A percentile compares a stretch with the other conserved stretches of the same genome.
These are phyloP conservation scores for Rubia peregrina DNA, from an alignment of 305 asterid species.

Conservation along the genomic window DNA sequence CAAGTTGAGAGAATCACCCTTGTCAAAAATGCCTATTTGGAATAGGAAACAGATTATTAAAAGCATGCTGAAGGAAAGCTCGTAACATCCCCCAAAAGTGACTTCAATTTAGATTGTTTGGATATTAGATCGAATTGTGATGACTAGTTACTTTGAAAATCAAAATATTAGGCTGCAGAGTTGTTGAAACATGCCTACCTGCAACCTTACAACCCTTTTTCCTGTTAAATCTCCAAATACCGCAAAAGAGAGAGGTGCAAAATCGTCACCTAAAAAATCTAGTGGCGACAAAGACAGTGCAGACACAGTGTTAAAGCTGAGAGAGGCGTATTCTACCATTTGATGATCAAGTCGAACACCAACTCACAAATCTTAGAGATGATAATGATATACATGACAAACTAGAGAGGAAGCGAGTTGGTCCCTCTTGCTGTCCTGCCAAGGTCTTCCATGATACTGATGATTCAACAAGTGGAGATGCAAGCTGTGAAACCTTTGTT, in stretches of 20 bases:
- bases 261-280: constrained; percentile 47
- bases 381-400: constrained; percentile 37
- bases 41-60: constrained; percentile 87
- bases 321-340: constrained; percentile 46
- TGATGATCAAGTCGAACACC: constrained; percentile 39
- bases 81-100: constrained; percentile 91
- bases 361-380: constrained; percentile 35
- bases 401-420: constrained; percentile 72
- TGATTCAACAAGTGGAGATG: constrained; percentile 62
- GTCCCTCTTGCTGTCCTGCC: constrained; percentile 64
- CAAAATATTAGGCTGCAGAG: constrained; percentile 72
- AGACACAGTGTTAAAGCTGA: constrained; percentile 34
- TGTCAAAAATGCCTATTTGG: constrained; percentile 9
- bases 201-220: constrained; percentile 75
- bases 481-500: constrained; percentile 42
- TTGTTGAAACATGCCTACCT: constrained; percentile 80
- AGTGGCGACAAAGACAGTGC: constrained; percentile 32
- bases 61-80: constrained; percentile 88
- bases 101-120: constrained; percentile 19
- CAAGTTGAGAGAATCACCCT: background rate
- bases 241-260: constrained; percentile 41
- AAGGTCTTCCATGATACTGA: constrained; percentile 50
- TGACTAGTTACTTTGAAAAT: constrained; percentile 1
- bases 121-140: constrained; percentile 4
- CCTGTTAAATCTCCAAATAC: constrained; percentile 76